Base-by-base conservation (phyloP, 257 asterid species). In the Ilex aquifolium region DNA sequence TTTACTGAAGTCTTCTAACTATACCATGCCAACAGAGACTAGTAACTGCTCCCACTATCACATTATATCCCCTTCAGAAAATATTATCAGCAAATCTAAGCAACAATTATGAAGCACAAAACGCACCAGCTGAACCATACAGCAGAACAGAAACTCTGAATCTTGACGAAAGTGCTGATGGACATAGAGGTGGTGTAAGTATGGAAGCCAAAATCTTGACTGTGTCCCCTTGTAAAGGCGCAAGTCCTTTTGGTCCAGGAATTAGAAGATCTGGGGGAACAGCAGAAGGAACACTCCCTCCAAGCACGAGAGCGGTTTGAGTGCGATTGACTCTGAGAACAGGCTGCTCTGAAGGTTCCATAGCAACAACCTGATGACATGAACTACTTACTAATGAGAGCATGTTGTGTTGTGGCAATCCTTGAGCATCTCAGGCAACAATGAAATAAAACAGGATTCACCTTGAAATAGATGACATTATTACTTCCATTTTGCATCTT, bases 261-360 rank as follows among this genome's bases (percentile, higher is more conserved):
- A 85, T 44, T 69, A 92, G 73, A 53, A 83, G 72, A 74, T 83
- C 78, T 40, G 97, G 93, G 32, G 92, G 98, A 68, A 91, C 62
- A 65, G 86, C 85, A 77, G 96, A 86, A 29, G 95, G 81, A 70
- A 78, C 88, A 72, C 76, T 79, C 66, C 98, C 95, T 66, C 95
- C 95, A 58, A 91, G 95, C 67, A 92, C 94, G 67, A 92, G 95
- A 73, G 98, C 95, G 36, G 97, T 86, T 73, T 82, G 86, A 68
- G 74, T 68, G 27, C 88, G 86, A 72, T 85, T 87, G 65, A 84
- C 91, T 77, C 88, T 80, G 59, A 92, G 77, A 68, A 87, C 74
- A 75, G 65, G 83, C 65, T 83, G 91, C 70, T 83, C 95, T 31
- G 79, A 85, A 17, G 96, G 99, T 78, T 92, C 95, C 89, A 92